Evolutionary conservation across 169 alveolate genomes (phyloP), one percentile per base, ranked within the genome.

Genomic region (Eimeria brunetti): DNA sequence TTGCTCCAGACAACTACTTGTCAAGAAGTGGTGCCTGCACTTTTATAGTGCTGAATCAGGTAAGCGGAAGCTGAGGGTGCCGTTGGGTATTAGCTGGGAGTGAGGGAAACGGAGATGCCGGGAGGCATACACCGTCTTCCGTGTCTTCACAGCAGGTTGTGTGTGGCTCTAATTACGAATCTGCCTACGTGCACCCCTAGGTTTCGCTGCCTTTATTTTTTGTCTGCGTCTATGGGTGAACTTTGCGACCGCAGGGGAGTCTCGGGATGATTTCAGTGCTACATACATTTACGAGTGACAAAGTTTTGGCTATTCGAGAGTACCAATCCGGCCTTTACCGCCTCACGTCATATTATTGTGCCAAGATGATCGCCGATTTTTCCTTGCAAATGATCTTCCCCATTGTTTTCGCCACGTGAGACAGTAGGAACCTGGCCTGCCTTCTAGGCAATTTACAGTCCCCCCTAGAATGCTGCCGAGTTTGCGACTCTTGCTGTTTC

Each of bases 1-100:
- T 95, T 36, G 51, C 60, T 8, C 83, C 83, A 41, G 73, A 88
- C 71, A 94, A 58, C 62, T 76, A 84, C 58, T 24, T 95, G 24
- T 95, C 96, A 18, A 73, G 89, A 56, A 95, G 84, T 58, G 96
- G 96, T 46, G 96, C 96, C 27, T 75, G 89, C 24, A 86, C 71
- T 36, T 62, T 95, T 78, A 95, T 95, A 41, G 80, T 73, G 30
- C 69, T 95, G 20, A 95, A 95, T 44, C 96, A 95, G 94, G 96
- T 94, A 36, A 6, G 92, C 64, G 51, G 60, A 4, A 38, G 16
- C 4, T 9, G 64, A 33, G 2, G 69, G 7, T 58, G 71, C 51
- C 56, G 36, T 11, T 41, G 75, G 41, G 56, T n/a, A n/a, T n/a
- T n/a, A 33, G 51, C 51, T 33, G 80, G 51, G 46, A 69, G 7